phyloP scores from a whole-genome alignment of 1,139 yeast species.

The Nadsonia starkeyi-henricii region DNA sequence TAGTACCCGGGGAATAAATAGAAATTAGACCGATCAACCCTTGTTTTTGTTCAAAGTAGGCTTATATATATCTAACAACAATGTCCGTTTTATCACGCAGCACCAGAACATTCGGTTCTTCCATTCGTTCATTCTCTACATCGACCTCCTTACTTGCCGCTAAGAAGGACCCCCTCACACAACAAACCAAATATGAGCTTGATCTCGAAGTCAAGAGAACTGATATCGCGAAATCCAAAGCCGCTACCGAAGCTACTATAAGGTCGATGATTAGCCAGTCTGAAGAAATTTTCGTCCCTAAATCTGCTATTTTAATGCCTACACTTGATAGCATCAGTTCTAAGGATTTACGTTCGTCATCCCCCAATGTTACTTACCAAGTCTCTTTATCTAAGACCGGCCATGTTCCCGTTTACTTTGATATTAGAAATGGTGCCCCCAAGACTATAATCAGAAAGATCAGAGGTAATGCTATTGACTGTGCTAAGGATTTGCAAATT shows the following conservation, averaged over 20 bases:
- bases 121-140: neutral
- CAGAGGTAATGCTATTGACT: slow-evolving; percentile 20
- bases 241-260: neutral
- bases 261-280: neutral
- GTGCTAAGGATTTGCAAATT: slow-evolving; percentile 18
- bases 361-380: slow-evolving; percentile 11
- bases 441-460: slow-evolving; percentile 23
- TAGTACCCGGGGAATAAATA: too few species aligned
- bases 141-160: neutral
- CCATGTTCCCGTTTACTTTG: slow-evolving; percentile 23
- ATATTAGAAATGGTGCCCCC: slow-evolving; percentile 20
- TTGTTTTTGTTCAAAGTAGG: too few species aligned
- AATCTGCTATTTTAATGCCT: slow-evolving; percentile 5
- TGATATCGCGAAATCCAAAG: neutral
- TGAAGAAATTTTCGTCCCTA: neutral
- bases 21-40: too few species aligned
- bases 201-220: neutral
- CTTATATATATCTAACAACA: neutral
- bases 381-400: slow-evolving; percentile 21
- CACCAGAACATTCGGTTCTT: neutral
- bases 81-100: neutral
- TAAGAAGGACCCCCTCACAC: neutral
- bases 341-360: slow-evolving; percentile 4
- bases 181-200: neutral
- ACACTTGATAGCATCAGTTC: slow-evolving; percentile 5